Evolutionary conservation across 1,284 basidiomycete genomes (phyloP).

Genomic region (Prillingera fragicola): DNA sequence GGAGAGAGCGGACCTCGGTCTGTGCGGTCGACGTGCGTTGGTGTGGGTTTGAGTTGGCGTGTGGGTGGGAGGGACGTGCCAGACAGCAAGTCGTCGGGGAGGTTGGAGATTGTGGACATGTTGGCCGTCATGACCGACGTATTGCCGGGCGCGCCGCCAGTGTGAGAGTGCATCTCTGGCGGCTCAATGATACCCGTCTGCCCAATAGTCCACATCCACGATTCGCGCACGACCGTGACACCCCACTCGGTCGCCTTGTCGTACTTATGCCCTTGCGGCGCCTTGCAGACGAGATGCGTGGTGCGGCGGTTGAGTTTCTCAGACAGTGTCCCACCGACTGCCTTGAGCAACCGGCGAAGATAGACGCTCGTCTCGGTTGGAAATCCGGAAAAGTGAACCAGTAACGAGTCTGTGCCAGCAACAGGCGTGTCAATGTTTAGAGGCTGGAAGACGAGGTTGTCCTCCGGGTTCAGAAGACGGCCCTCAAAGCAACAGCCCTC

Average conservation of each 20-base stretch:
- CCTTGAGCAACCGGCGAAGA: constrained; percentile 32
- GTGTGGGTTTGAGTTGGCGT: constrained; percentile 26
- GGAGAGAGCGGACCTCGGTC: constrained; percentile 21
- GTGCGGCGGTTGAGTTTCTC: constrained; percentile 31
- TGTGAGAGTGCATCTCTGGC: constrained; percentile 19
- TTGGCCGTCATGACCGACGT: constrained; percentile 11
- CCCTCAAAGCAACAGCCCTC: constrained; percentile 41
- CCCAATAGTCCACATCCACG: constrained; percentile 39
- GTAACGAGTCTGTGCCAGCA: constrained; percentile 16
- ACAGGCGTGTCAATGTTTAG: constrained; percentile 33
- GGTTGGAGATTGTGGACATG: constrained; percentile 10
- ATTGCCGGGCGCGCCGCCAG: background rate
- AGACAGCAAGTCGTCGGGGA: constrained; percentile 4
- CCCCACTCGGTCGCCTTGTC: constrained; percentile 38
- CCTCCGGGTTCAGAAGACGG: constrained; percentile 28
- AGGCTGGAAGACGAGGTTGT: constrained; percentile 39
- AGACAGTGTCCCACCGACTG: constrained; percentile 33
- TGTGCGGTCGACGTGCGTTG: constrained; percentile 34
- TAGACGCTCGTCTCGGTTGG: constrained; percentile 30
- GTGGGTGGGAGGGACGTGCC: background rate
- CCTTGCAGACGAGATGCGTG: constrained; percentile 36
- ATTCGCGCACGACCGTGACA: constrained; percentile 29
- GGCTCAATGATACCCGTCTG: constrained; percentile 25
- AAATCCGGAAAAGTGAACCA: constrained; percentile 41
- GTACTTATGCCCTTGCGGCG: constrained; percentile 30